A percentile compares a stretch with the other conserved stretches of the same genome.
Evolutionary conservation across 371 early-diverging fungal genomes (phyloP).

Genomic region (Dinochytrium kinnereticum): DNA sequence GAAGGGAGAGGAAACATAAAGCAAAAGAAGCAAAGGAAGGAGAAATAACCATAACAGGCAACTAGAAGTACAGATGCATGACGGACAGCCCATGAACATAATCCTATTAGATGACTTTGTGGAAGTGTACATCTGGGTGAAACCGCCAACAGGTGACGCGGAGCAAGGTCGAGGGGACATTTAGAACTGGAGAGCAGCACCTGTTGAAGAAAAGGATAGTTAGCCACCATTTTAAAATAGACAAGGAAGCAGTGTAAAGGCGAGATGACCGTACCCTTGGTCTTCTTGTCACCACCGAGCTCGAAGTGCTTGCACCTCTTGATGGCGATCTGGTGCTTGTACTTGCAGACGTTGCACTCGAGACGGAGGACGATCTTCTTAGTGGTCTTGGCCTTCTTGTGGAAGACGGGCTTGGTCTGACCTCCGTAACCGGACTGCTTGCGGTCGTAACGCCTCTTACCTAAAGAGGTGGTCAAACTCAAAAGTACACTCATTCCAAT

Average conservation of each 20-base stretch:
- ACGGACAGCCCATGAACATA: constrained; percentile 3
- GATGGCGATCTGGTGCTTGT: constrained; percentile 91
- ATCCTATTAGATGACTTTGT: not conserved
- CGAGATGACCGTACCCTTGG: constrained; percentile 51
- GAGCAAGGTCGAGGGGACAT: constrained; percentile 10
- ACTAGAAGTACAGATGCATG: not conserved
- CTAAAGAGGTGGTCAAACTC: constrained; percentile 23
- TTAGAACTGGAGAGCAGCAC: constrained; percentile 82
- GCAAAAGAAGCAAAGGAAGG: not conserved
- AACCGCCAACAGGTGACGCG: not conserved
- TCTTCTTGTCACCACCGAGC: constrained; percentile 99
- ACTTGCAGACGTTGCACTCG: constrained; percentile 98
- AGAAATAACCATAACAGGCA: too few species aligned
- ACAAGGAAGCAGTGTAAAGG: too few species aligned
- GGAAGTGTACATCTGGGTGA: not conserved
- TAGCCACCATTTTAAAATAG: not conserved
- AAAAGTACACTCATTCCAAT: not conserved
- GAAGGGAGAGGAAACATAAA: not conserved
- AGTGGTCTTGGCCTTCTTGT: constrained; percentile 95
- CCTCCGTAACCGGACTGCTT: constrained; percentile 90
- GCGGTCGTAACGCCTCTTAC: constrained; percentile 76
- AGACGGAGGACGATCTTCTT: constrained; percentile 99
- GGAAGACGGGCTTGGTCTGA: constrained; percentile 98
- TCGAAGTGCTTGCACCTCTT: constrained; percentile 99
- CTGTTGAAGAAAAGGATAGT: constrained; percentile 50